Evolutionary conservation across 495 filamentous ascomycete species (phyloP).

Genomic region (Penicillium chermesinum): DNA sequence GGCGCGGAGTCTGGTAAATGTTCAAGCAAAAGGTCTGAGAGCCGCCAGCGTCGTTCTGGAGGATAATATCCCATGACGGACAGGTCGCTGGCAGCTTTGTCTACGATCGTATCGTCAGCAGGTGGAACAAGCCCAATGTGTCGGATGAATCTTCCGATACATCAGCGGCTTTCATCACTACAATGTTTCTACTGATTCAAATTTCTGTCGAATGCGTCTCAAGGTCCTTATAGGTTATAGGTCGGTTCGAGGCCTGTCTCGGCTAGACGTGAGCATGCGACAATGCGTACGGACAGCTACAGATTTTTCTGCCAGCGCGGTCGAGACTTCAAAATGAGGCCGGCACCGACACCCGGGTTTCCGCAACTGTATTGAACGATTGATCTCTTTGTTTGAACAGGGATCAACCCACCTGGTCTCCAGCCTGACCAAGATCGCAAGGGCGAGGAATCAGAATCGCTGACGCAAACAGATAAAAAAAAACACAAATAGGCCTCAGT

Average conservation of each 20-base stretch:
- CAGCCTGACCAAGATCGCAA: background rate
- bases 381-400: background rate
- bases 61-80: too few species aligned
- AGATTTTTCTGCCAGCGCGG: too few species aligned
- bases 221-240: background rate
- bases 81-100: background rate
- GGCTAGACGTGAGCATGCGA: background rate
- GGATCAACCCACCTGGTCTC: background rate
- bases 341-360: background rate
- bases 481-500: conserved; percentile 33
- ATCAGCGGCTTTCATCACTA: background rate
- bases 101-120: background rate
- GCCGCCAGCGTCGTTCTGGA: too few species aligned
- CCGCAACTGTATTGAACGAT: background rate
- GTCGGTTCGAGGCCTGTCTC: background rate
- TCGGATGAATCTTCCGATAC: background rate
- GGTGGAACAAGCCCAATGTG: background rate
- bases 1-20: background rate
- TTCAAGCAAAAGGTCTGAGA: background rate
- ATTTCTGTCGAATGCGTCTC: background rate
- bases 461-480: conserved; percentile 5
- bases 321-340: too few species aligned
- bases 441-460: background rate
- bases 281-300: background rate
- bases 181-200: background rate